Evolutionary conservation across 2,329 filamentous ascomycete species (phyloP), one percentile per base, ranked within the genome.

Genomic region (Ceratocystis alfenasii): DNA sequence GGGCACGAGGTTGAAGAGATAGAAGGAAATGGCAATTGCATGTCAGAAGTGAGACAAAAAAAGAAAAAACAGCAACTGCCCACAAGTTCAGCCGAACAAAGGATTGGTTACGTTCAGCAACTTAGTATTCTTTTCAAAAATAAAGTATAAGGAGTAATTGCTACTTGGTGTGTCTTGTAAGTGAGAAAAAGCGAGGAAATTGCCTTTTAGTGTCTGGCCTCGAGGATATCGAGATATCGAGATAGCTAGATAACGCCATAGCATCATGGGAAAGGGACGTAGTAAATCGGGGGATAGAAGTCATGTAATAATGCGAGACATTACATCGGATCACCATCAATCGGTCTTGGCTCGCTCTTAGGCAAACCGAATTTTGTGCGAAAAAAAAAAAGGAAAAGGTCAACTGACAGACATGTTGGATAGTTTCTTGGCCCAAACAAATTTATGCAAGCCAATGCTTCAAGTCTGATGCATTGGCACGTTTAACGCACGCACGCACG

Each of bases 351-450:
- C 36, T 41, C 10, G 1, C 36, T 41, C 36, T 41, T 41, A 41
- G 36, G 36, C 30, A 33, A 41, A 1, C 36, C 36, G 36, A 12
- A 12, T 41, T 41, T 41, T 12, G 36, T 8, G 17, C 25, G 22
- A 12, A 30, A 33, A 12, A 30, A 55, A 1, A 55, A 6, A 57
- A 57, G 17, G 33, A 57, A 57, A 55, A 6, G 22, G 53, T 28
- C 53, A 28, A 57, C 53, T 57, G 53, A 30, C 50, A 25, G 53
- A 30, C 50, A 25, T 71, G 70, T 41, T 41, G 36, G 10, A 41
- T 41, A 41, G 36, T 41, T 3, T 41, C 36, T 41, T 41, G 36
- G 36, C 46, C 17, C 75, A 30, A 78, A 46, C 10, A 41, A 44
- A 44, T 15, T 44, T 30, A 62, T 62, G 60, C 60, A 62, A 41